These are phyloP conservation scores for Myrica gale DNA, from an alignment of 306 rosid genomes.

Conservation along the genomic window DNA sequence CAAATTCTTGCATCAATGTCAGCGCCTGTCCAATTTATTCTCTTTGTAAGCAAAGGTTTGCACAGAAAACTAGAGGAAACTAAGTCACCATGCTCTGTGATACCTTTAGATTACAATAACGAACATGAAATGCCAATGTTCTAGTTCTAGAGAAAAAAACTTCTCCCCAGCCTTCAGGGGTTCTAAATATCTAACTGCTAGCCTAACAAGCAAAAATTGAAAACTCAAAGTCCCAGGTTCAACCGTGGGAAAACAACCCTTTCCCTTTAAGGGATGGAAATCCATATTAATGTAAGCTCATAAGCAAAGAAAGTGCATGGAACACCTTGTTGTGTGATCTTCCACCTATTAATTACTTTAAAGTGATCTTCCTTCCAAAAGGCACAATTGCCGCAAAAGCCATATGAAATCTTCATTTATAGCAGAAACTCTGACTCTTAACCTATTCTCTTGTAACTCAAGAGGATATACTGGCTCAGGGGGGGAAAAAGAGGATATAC, in stretches of 20 bases:
- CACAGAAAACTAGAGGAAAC: neutral
- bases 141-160: neutral
- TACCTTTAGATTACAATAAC: neutral
- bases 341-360: neutral
- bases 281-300: neutral
- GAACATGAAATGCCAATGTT: slow-evolving; percentile 3
- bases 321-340: neutral
- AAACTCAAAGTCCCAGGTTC: neutral
- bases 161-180: neutral
- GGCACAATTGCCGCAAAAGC: neutral
- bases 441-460: neutral
- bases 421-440: neutral
- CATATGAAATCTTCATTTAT: neutral
- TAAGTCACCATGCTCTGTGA: neutral
- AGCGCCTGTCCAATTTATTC: slow-evolving; percentile 61
- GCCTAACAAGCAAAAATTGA: neutral
- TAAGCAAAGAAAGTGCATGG: neutral
- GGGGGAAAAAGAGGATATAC: neutral
- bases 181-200: neutral
- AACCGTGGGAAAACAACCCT: neutral
- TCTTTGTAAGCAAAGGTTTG: slow-evolving; percentile 18
- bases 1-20: slow-evolving; percentile 88
- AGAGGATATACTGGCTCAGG: no score
- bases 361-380: neutral
- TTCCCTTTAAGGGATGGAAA: neutral